Conservation (phyloP, 768 basidiomycete genomes). For the Tephrocybe sp. region DNA sequence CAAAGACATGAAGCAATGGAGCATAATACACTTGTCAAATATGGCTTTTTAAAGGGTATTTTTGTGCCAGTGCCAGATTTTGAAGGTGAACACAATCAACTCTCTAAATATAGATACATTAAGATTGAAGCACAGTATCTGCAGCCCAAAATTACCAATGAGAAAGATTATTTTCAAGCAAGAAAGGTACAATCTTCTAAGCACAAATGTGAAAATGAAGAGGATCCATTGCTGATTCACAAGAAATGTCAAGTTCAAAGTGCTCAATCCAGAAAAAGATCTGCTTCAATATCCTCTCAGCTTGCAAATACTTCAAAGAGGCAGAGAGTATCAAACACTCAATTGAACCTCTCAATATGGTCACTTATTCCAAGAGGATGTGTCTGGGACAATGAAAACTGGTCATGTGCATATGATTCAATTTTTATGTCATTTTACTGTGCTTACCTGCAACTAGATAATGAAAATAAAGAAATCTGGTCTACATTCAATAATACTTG, state of each 20-base stretch:
- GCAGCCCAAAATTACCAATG: too few species aligned
- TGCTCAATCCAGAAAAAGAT: too few species aligned
- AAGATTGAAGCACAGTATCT: too few species aligned
- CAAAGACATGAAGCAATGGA: not conserved
- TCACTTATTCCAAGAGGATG: not conserved
- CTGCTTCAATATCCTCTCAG: too few species aligned
- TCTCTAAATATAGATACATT: not conserved
- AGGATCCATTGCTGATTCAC: too few species aligned
- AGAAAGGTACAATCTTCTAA: too few species aligned
- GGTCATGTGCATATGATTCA: slow-evolving; percentile 4
- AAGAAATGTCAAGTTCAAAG: too few species aligned
- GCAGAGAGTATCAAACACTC: too few species aligned
- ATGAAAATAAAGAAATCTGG: not conserved
- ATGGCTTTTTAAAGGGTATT: not conserved
- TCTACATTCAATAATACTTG: not conserved
- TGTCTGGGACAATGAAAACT: not conserved
- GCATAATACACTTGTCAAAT: not conserved
- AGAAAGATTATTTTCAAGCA: not conserved
- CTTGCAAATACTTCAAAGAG: too few species aligned
- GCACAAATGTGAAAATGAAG: too few species aligned
- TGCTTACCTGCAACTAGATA: not conserved
- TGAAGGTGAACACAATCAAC: slow-evolving; percentile 3
- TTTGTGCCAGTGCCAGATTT: not conserved
- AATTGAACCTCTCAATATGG: not conserved
- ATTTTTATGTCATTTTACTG: slow-evolving; percentile 2